Percentiles rank a stretch among this genome's conserved stretches.
phyloP scores from a whole-genome alignment of 2,329 filamentous ascomycete genomes.

The Nemania bipapillata region DNA sequence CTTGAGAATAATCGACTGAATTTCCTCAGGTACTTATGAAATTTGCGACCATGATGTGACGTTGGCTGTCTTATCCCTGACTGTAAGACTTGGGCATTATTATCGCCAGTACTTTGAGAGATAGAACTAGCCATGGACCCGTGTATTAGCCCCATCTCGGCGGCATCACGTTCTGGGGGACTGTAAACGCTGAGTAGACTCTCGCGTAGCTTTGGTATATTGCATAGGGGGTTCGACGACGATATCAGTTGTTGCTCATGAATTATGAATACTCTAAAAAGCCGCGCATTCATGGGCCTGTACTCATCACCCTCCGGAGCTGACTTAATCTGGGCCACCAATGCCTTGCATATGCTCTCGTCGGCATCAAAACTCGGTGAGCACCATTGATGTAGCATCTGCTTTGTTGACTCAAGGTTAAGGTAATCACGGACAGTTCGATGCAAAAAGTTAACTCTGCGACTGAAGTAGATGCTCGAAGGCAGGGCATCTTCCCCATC shows the following conservation, averaged over 20 bases:
- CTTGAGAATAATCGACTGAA: neutral
- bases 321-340: conserved; percentile 12
- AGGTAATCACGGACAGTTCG: conserved; percentile 12
- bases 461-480: neutral
- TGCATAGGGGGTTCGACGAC: neutral
- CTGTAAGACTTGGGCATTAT: neutral
- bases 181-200: neutral
- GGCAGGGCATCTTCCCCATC: neutral
- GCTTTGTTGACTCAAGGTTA: neutral
- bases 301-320: conserved; percentile 1
- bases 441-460: conserved; percentile 13
- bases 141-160: too few species aligned
- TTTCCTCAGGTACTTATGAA: neutral
- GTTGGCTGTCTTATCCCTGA: too few species aligned
- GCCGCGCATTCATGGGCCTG: neutral
- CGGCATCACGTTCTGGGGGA: neutral
- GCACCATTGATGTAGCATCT: neutral
- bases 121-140: too few species aligned
- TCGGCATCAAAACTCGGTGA: conserved; percentile 8
- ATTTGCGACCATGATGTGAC: neutral
- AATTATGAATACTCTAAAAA: neutral
- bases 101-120: neutral
- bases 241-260: neutral
- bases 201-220: neutral
- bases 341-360: conserved; percentile 2